These are phyloP conservation scores for Paecilomyces sp. DNA, from an alignment of 2,329 filamentous ascomycete genomes.

Conservation along the genomic window DNA sequence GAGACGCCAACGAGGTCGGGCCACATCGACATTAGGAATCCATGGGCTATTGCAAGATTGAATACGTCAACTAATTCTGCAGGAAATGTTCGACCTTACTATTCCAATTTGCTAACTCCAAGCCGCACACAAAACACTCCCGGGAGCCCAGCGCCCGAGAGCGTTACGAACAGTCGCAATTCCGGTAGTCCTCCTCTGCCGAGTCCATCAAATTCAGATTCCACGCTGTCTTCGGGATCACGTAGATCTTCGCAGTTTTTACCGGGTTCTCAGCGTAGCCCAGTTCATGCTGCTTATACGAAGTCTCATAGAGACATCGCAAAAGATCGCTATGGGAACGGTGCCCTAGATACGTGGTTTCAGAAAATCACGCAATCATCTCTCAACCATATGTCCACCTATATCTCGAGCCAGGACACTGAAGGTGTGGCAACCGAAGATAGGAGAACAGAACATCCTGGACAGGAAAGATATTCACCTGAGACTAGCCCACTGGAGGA, in stretches of 20 bases:
- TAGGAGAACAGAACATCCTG: neutral
- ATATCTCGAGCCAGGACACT: neutral
- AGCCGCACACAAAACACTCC: neutral
- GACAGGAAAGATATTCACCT: neutral
- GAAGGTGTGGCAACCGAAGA: neutral
- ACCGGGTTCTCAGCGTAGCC: slow-evolving; percentile 3
- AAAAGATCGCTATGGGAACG: slow-evolving; percentile 15
- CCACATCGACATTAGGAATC: slow-evolving; percentile 20
- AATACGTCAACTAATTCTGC: slow-evolving; percentile 13
- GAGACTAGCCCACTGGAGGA: neutral
- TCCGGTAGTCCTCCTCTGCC: slow-evolving; percentile 6
- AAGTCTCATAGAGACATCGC: slow-evolving; percentile 12
- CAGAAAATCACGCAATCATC: slow-evolving; percentile 5
- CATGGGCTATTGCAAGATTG: slow-evolving; percentile 29
- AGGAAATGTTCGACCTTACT: slow-evolving; percentile 1
- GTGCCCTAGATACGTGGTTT: slow-evolving; percentile 26
- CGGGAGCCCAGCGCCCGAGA: neutral
- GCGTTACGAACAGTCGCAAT: neutral
- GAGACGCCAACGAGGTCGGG: neutral
- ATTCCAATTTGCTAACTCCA: slow-evolving; percentile 12
- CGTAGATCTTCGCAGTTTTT: slow-evolving; percentile 2
- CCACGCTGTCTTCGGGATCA: slow-evolving; percentile 5
- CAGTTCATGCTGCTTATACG: neutral
- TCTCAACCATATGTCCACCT: neutral
- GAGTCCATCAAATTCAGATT: slow-evolving; percentile 11